phyloP scores from a whole-genome alignment of 306 rosid genomes.

The Vicia faba region DNA sequence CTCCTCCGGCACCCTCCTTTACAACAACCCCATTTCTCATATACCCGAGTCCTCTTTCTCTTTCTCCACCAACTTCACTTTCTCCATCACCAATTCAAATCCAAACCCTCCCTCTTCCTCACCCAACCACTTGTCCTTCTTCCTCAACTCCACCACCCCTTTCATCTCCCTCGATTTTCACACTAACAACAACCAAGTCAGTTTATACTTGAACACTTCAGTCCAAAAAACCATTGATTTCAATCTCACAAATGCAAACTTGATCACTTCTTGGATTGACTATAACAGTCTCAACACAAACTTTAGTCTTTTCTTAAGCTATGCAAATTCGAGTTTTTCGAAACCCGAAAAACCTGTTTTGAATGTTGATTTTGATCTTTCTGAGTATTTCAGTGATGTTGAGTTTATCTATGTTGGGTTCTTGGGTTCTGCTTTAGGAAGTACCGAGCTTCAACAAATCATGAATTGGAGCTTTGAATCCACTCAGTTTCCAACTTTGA shows the following conservation, averaged over 20 bases:
- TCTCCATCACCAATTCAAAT: conserved; percentile 54
- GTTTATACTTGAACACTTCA: conserved; percentile 50
- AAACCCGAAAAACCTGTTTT: conserved; percentile 57
- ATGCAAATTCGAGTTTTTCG: conserved; percentile 21
- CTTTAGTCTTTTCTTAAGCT: conserved; percentile 53
- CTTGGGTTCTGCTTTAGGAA: conserved; percentile 66
- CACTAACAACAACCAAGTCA: conserved; percentile 51
- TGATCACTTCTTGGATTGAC: conserved; percentile 71
- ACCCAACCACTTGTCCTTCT: conserved; percentile 65
- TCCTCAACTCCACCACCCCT: conserved; percentile 40
- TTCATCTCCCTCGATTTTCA: conserved; percentile 62
- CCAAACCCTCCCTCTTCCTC: conserved; percentile 52
- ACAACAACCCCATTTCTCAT: conserved; percentile 54
- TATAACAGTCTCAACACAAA: conserved; percentile 46
- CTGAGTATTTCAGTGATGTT: conserved; percentile 44
- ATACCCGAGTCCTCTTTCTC: conserved; percentile 36
- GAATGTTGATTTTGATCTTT: conserved; percentile 51
- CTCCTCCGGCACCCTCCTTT: conserved; percentile 62
- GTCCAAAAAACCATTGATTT: conserved; percentile 49
- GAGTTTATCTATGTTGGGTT: conserved; percentile 54
- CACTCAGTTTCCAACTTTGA: not conserved
- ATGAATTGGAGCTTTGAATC: conserved; percentile 63
- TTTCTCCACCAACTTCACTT: conserved; percentile 50
- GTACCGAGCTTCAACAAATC: conserved; percentile 68
- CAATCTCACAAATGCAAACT: conserved; percentile 48